These are phyloP conservation scores for Glebionis coronaria DNA, from an alignment of 129 eudicot species.

Conservation along the genomic window DNA sequence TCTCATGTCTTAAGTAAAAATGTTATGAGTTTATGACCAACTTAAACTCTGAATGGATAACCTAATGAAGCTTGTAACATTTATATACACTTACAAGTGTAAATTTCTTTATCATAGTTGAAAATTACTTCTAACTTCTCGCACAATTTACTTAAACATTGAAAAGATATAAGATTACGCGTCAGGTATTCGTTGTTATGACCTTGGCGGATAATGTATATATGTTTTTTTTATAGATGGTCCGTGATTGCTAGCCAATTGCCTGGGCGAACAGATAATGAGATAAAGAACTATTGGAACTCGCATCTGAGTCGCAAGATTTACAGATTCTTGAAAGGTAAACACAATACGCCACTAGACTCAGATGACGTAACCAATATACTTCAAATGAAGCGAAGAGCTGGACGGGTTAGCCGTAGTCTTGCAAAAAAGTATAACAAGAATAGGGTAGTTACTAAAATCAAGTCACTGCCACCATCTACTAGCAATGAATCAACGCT, in stretches of 20 bases:
- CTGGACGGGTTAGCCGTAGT: slow-evolving; percentile 36
- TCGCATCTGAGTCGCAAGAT: slow-evolving; percentile 37
- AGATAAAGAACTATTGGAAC: slow-evolving; percentile 34
- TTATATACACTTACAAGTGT: no score
- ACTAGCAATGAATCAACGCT: slow-evolving; percentile 9
- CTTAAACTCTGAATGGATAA: no score
- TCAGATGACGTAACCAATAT: slow-evolving; percentile 12
- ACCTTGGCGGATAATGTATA: not conserved
- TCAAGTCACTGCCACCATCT: slow-evolving; percentile 16
- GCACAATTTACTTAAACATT: not conserved
- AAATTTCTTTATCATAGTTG: no score
- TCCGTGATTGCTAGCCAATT: slow-evolving; percentile 27
- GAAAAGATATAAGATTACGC: not conserved
- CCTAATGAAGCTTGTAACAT: no score
- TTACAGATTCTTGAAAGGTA: slow-evolving; percentile 26
- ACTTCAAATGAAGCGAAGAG: slow-evolving; percentile 12
- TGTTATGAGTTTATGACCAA: no score
- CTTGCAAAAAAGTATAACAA: slow-evolving; percentile 36
- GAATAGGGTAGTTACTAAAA: not conserved
- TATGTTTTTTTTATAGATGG: slow-evolving; percentile 16
- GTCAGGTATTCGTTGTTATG: not conserved
- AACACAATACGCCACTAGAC: not conserved
- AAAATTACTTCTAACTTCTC: no score
- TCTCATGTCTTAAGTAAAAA: no score
- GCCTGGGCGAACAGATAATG: slow-evolving; percentile 30